phyloP scores from a whole-genome alignment of 192 early-diverging fungal species.

The Thamnidium elegans region DNA sequence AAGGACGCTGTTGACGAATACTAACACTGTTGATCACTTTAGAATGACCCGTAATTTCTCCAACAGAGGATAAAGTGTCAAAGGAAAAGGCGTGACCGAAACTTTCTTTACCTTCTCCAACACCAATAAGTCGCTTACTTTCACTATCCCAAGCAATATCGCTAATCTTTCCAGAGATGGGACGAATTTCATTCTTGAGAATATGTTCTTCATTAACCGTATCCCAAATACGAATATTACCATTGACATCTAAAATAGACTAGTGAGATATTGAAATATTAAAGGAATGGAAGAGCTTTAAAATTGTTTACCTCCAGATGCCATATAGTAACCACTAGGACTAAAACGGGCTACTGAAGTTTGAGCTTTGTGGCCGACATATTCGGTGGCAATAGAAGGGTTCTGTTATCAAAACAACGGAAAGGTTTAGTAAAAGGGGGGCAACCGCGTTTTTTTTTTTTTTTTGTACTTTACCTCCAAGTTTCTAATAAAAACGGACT shows the following conservation, averaged over 20 bases:
- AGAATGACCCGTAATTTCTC: conserved; percentile 88
- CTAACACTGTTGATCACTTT: conserved; percentile 84
- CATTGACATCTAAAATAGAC: conserved; percentile 56
- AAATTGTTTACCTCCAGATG: conserved; percentile 94
- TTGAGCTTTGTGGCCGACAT: conserved; percentile 73
- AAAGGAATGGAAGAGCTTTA: no score
- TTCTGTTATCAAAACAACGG: conserved; percentile 45
- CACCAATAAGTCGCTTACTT: conserved; percentile 94
- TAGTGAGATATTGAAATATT: background rate
- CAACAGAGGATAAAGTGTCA: conserved; percentile 86
- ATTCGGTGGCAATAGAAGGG: conserved; percentile 74
- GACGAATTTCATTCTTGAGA: conserved; percentile 78
- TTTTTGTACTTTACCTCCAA: conserved; percentile 49
- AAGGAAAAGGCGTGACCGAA: conserved; percentile 89
- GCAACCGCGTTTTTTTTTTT: background rate
- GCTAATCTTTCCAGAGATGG: conserved; percentile 73
- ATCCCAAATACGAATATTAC: conserved; percentile 96
- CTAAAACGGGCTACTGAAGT: conserved; percentile 87
- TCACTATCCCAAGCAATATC: conserved; percentile 96
- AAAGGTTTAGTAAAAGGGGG: background rate
- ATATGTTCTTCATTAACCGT: conserved; percentile 74
- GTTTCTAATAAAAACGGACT: conserved; percentile 81
- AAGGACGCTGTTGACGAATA: conserved; percentile 86
- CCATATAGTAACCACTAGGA: conserved; percentile 93
- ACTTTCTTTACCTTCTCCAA: conserved; percentile 91